Conservation (phyloP, 805 yeast species). For the Schwanniomyces vanrijiae region DNA sequence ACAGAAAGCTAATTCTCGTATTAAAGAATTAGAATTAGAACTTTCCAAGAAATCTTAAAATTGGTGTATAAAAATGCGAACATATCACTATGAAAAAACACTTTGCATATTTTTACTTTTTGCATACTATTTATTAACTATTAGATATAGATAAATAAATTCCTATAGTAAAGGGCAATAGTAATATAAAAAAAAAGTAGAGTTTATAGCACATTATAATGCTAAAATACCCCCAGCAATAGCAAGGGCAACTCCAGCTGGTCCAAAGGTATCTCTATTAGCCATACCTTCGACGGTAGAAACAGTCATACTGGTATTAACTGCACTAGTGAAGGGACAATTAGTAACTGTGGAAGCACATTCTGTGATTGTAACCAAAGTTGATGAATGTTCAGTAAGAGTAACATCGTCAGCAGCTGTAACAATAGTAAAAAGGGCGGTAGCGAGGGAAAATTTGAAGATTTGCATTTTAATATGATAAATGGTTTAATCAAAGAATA, state of each 20-base stretch:
- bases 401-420: neutral
- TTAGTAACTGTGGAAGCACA: slow-evolving; percentile 1
- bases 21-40: slow-evolving; percentile 17
- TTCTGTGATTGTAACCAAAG: slow-evolving; percentile 3
- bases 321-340: neutral
- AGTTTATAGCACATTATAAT: slow-evolving; percentile 6
- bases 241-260: slow-evolving; percentile 13
- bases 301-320: slow-evolving; percentile 6
- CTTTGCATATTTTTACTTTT: neutral
- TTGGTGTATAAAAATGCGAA: neutral
- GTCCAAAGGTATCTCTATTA: slow-evolving; percentile 4
- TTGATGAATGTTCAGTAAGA: slow-evolving; percentile 2
- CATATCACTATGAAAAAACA: neutral
- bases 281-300: slow-evolving; percentile 9
- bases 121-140: neutral
- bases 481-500: neutral
- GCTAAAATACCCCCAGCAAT: slow-evolving; percentile 9
- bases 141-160: neutral
- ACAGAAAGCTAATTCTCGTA: slow-evolving; percentile 16
- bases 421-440: neutral
- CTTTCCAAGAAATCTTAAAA: neutral
- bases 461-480: neutral
- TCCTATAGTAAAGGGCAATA: neutral
- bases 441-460: neutral
- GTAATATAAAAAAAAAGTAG: neutral